phyloP scores from a whole-genome alignment of 2,329 filamentous ascomycete genomes.

The Waltergamsia citrina region DNA sequence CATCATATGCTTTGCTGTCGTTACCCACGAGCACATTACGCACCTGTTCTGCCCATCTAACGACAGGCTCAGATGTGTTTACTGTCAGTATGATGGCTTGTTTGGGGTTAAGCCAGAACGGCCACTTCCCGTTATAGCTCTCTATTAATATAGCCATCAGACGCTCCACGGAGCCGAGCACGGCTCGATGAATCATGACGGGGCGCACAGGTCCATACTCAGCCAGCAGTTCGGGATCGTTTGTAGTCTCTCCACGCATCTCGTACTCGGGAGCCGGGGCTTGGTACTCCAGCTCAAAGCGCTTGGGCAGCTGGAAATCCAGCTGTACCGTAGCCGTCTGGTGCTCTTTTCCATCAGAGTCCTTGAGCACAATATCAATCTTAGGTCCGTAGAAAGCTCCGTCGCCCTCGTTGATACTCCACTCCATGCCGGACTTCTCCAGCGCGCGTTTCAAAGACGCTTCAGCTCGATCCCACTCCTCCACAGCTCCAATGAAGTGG shows the following conservation, averaged over 20 bases:
- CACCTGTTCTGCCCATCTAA: conserved; percentile 36
- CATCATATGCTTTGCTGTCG: conserved; percentile 19
- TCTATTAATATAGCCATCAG: conserved; percentile 81
- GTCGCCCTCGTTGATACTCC: conserved; percentile 70
- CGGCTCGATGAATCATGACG: conserved; percentile 77
- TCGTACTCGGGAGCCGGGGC: conserved; percentile 58
- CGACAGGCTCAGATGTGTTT: conserved; percentile 47
- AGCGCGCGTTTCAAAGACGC: conserved; percentile 26
- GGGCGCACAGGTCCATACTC: conserved; percentile 54
- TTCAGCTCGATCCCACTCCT: conserved; percentile 48
- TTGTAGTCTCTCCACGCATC: conserved; percentile 38
- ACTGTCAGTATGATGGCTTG: conserved; percentile 69
- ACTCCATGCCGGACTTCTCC: conserved; percentile 61
- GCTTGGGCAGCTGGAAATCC: conserved; percentile 79
- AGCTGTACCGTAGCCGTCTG: conserved; percentile 85
- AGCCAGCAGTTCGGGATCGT: conserved; percentile 34
- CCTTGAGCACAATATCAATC: conserved; percentile 76
- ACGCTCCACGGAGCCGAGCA: conserved; percentile 75
- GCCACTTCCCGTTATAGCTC: conserved; percentile 70
- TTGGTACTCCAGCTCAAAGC: conserved; percentile 69
- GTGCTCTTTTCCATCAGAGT: conserved; percentile 76
- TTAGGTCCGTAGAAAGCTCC: conserved; percentile 90
- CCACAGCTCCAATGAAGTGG: conserved; percentile 65
- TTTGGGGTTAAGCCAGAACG: conserved; percentile 79
- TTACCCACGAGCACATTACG: conserved; percentile 42